Percentiles rank a stretch among this genome's conserved stretches.
Conservation (phyloP, 306 rosid species). For the cucumber (Cucumis sativus) region DNA sequence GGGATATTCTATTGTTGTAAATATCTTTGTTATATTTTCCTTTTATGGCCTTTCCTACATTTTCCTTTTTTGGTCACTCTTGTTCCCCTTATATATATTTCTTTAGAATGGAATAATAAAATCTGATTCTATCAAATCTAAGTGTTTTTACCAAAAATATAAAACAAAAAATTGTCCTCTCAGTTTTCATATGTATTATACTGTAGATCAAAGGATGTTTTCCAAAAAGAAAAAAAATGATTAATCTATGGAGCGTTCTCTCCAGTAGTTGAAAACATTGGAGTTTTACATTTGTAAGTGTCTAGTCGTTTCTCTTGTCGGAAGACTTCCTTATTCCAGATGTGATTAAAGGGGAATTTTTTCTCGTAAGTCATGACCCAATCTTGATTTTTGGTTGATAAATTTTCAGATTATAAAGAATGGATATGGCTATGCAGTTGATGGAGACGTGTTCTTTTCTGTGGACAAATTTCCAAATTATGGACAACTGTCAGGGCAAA, state of each 20-base stretch:
- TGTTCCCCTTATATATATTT: too few relatives aligned
- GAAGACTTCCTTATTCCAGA: neutral
- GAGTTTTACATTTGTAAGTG: neutral
- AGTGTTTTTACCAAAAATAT: neutral
- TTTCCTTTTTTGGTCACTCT: too few relatives aligned
- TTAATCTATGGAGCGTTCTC: neutral
- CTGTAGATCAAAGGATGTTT: neutral
- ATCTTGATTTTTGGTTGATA: neutral
- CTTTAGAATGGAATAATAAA: too few relatives aligned
- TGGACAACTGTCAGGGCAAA: constrained; percentile 78
- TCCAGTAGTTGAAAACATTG: neutral
- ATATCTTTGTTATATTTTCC: too few relatives aligned
- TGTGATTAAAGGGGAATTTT: neutral
- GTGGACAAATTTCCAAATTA: constrained; percentile 73
- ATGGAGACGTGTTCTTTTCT: constrained; percentile 86
- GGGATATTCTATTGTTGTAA: too few relatives aligned
- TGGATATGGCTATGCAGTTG: constrained; percentile 55
- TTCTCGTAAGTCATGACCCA: neutral
- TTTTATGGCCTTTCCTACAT: too few relatives aligned
- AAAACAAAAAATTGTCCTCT: neutral
- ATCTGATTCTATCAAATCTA: too few relatives aligned
- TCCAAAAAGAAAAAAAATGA: neutral
- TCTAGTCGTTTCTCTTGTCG: neutral
- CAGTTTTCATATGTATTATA: neutral
- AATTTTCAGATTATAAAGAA: constrained; percentile 67